These are phyloP conservation scores for Pseudohalonectria lignicola DNA, from an alignment of 2,329 filamentous ascomycete genomes.

Conservation along the genomic window DNA sequence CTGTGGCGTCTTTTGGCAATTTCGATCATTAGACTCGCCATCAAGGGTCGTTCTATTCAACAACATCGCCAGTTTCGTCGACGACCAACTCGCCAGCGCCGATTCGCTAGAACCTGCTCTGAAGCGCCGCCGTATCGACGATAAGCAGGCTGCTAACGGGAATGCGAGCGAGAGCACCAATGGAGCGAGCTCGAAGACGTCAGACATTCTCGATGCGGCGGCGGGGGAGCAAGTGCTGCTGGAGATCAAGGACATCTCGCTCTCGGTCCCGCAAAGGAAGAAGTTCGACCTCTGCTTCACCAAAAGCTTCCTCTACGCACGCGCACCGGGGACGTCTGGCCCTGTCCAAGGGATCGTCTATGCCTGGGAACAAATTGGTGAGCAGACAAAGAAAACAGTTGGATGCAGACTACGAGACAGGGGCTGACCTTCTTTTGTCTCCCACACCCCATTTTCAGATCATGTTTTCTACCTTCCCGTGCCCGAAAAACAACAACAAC, in stretches of 20 bases:
- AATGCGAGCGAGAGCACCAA: constrained; percentile 1
- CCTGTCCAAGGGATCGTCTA: constrained; percentile 44
- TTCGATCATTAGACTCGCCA: constrained; percentile 34
- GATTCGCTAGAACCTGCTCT: constrained; percentile 31
- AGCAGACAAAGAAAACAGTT: no score
- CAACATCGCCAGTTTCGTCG: constrained; percentile 38
- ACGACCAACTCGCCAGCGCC: constrained; percentile 26
- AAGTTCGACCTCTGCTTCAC: constrained; percentile 58
- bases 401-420: no score
- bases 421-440: no score
- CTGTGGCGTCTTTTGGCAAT: not conserved
- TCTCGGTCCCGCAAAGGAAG: constrained; percentile 57
- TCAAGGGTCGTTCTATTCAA: constrained; percentile 42
- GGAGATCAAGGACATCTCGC: constrained; percentile 54
- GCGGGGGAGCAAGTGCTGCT: constrained; percentile 41
- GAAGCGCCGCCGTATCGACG: constrained; percentile 42
- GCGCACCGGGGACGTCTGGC: constrained; percentile 25
- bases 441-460: constrained; percentile 49
- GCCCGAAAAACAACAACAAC: constrained; percentile 53
- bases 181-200: not conserved
- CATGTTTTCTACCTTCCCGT: constrained; percentile 54
- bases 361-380: constrained; percentile 52
- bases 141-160: constrained; percentile 5
- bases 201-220: constrained; percentile 11
- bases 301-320: constrained; percentile 45